Base-by-base conservation (phyloP, 805 yeast species). In the Candida hungchunana region DNA sequence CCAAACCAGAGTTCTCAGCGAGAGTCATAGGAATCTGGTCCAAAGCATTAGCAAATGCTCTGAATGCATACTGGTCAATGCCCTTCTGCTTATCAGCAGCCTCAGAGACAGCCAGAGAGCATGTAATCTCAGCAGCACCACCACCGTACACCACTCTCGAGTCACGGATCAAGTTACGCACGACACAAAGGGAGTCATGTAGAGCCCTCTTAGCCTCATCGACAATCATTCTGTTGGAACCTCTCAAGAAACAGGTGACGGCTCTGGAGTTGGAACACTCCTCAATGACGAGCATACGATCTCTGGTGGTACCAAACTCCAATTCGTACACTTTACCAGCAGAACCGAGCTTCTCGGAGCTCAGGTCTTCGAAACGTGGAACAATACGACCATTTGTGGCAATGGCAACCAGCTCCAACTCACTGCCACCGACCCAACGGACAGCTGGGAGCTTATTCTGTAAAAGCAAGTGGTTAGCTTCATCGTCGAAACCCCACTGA, bases 401-500 rank as follows among this genome's bases (percentile, higher is more conserved):
- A 61, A 93, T 90, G 23, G 98, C 98, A 55, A 94, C 79, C 46
- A 87, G 75, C 67, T 90, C 98, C 50, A 90, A 73, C 55, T 90
- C 98, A 35, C 94, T 86, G 29, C 97, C 98, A 43, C 97, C 98
- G 34, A 93, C 95, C 99, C 99, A 93, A 68, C 99, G 79, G 26
- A 93, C 93, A 17, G 97, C 97, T 25, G 96, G 95, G 45, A 93
- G 73, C 28, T 85, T 75, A 62, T 90, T 87, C 52, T 90, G 83
- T 50, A 89, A 69, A 42, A 93, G 71, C 58, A 93, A 66, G 63
- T 93, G 96, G 64, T 90, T 90, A 27, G 97, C 97, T 68, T 90
- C 98, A 61, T 90, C 98, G 62, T 90, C 98, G 54, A 90, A 93
- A 13, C 98, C 98, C 98, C 98, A 90, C 67, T 90, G 98, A 66